A percentile compares a stretch with the other conserved stretches of the same genome.
Conservation (phyloP, 441 rosid genomes). For the Geranium incanum region DNA sequence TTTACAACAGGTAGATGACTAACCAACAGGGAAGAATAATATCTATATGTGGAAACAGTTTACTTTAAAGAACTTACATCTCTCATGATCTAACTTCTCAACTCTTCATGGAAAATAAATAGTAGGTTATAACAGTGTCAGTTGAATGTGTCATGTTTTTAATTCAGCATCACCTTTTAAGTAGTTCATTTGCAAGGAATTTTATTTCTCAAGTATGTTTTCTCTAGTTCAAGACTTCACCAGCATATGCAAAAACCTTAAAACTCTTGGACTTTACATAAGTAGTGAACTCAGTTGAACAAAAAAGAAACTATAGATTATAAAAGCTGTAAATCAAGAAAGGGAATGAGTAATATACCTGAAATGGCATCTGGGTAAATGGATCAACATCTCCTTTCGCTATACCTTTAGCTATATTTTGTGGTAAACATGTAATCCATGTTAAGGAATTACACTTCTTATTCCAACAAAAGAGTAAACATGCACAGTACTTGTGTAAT, state of each 20-base stretch:
- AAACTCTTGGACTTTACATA: neutral
- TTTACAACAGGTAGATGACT: neutral
- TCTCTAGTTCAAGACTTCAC: neutral
- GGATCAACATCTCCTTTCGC: constrained; percentile 90
- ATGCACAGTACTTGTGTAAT: constrained; percentile 6
- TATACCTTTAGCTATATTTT: constrained; percentile 69
- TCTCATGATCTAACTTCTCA: neutral
- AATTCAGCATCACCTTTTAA: neutral
- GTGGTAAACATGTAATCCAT: constrained; percentile 49
- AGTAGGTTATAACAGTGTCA: neutral
- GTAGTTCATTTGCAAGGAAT: neutral
- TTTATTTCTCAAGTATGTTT: neutral
- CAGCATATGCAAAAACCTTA: neutral
- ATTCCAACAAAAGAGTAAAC: constrained; percentile 12
- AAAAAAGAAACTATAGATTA: neutral
- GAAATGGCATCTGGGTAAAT: constrained; percentile 66
- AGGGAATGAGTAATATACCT: constrained; percentile 38
- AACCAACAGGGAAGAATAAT: neutral
- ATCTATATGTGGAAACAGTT: neutral
- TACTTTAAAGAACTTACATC: neutral
- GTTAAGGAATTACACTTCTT: constrained; percentile 37
- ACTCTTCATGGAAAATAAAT: neutral
- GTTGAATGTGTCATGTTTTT: neutral
- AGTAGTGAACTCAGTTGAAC: constrained; percentile 11
- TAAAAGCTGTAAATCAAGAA: constrained; percentile 5